These are phyloP conservation scores for Fusarium tjaetaba DNA, from an alignment of 2,329 filamentous ascomycete species.

Conservation along the genomic window DNA sequence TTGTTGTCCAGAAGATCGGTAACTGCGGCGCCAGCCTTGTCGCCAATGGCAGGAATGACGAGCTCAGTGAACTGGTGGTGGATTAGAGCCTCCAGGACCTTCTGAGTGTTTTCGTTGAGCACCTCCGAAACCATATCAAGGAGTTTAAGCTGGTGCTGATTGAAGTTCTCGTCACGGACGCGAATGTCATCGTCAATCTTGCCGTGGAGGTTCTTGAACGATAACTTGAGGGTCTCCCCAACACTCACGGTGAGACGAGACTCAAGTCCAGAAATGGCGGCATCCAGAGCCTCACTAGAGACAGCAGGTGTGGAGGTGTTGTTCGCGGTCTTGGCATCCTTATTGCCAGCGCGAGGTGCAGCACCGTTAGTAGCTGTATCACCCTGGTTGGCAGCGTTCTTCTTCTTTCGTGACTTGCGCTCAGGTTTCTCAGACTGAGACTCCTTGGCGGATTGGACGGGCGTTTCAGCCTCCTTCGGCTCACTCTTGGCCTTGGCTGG, in stretches of 20 bases:
- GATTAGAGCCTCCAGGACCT: constrained; percentile 80
- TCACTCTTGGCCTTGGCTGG: constrained; percentile 55
- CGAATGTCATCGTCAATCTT: constrained; percentile 73
- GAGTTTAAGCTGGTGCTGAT: constrained; percentile 63
- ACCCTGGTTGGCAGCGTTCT: constrained; percentile 56
- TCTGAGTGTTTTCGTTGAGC: constrained; percentile 71
- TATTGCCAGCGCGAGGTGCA: constrained; percentile 50
- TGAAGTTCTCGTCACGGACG: constrained; percentile 61
- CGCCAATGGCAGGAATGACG: constrained; percentile 78
- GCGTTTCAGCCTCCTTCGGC: constrained; percentile 60
- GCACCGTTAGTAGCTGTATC: constrained; percentile 59
- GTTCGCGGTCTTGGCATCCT: constrained; percentile 47
- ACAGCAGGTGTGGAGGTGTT: constrained; percentile 43
- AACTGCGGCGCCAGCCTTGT: constrained; percentile 73
- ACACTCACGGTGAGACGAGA: constrained; percentile 60
- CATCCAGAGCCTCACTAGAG: constrained; percentile 60
- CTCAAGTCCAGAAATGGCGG: constrained; percentile 65
- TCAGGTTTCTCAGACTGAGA: constrained; percentile 67
- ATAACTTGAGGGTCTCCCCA: constrained; percentile 63
- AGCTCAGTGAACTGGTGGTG: constrained; percentile 77
- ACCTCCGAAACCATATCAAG: constrained; percentile 68
- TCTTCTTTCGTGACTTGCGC: constrained; percentile 73
- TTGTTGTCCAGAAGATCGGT: constrained; percentile 76
- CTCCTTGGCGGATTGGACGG: constrained; percentile 52
- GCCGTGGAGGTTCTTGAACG: constrained; percentile 69